Base-by-base conservation (phyloP, 2,329 filamentous ascomycete genomes). In the Colletotrichum shisoi region DNA sequence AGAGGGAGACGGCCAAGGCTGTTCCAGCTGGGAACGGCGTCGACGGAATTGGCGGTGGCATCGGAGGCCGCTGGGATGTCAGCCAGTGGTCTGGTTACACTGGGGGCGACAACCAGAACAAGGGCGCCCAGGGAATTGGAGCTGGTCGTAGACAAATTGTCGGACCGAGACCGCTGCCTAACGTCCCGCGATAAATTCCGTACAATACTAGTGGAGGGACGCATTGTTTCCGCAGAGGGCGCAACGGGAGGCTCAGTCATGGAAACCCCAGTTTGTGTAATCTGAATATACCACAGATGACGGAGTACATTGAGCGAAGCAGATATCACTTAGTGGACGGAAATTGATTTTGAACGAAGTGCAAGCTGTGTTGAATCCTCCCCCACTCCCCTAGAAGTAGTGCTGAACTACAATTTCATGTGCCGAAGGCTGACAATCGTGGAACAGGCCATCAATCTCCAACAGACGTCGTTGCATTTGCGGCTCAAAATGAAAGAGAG, bases 131-230 rank as follows among this genome's bases (percentile, higher is more conserved):
- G 69, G 89, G 89, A 2, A 90, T 90, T 67, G 90, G 91, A 46
- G 87, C 89, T 1, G 89, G 89, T 0, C 82, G 89, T 74, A 85
- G 91, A 74, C 91, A 91, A 80, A 93, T 94, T 76, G 88, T 92
- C n/a, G 91, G 91, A 12, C 91, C 91, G 0, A 82, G 91, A 74
- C 90, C 91, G 54, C 80, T 90, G 72, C 87, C 87, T 21, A 69
- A 69, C 21, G 21, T 45, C 11, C 64, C 64, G 19, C 64, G 64
- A 4, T 67, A 40, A 57, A n/a, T 21, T 7, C 13, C 27, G 11
- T 27, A 19, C n/a, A 9, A 24, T 17, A 37, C 13, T 13, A 13
- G 39, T 46, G 11, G 34, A 54, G 31, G 31, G 46, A 11, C 2
- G 40, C 48, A 12, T 57, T 48, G 12, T 42, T 57, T 52, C 39